Conservation (phyloP, 1,139 yeast species). For the Suhomyces guaymorum region DNA sequence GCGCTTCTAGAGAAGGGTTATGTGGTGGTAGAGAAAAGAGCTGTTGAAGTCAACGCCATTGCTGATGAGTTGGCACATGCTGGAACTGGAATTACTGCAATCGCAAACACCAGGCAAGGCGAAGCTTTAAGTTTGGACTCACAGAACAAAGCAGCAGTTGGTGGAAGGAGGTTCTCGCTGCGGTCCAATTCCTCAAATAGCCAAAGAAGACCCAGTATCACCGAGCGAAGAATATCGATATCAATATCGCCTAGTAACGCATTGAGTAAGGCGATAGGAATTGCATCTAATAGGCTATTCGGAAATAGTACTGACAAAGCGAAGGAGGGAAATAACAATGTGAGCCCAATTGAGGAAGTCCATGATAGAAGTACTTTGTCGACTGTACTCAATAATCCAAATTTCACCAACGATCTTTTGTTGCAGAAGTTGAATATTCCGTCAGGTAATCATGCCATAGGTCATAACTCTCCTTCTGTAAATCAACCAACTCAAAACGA, state of each 20-base stretch:
- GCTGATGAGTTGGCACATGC: constrained; percentile 87
- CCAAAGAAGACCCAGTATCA: constrained; percentile 50
- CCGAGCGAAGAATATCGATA: constrained; percentile 63
- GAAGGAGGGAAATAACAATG: too few relatives aligned
- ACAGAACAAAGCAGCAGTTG: not conserved
- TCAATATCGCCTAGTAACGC: constrained; percentile 88
- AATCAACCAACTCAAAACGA: constrained; percentile 34
- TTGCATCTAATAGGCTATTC: constrained; percentile 85
- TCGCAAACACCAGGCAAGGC: constrained; percentile 25
- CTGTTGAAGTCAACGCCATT: constrained; percentile 91
- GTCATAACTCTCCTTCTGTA: too few relatives aligned
- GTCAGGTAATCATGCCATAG: too few relatives aligned
- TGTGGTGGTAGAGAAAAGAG: constrained; percentile 90
- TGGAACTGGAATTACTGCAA: constrained; percentile 58
- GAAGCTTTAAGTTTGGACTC: constrained; percentile 14
- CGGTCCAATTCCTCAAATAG: constrained; percentile 33
- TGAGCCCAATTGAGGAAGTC: constrained; percentile 11
- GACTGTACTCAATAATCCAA: constrained; percentile 32
- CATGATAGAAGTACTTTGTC: constrained; percentile 20
- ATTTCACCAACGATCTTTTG: constrained; percentile 37
- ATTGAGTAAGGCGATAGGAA: constrained; percentile 78
- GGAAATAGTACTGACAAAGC: constrained; percentile 49
- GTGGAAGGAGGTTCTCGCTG: constrained; percentile 32
- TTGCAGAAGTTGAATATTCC: constrained; percentile 41
- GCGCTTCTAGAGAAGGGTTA: constrained; percentile 72